phyloP scores from a whole-genome alignment of 2,329 filamentous ascomycete genomes.

The Parascedosporium putredinis region DNA sequence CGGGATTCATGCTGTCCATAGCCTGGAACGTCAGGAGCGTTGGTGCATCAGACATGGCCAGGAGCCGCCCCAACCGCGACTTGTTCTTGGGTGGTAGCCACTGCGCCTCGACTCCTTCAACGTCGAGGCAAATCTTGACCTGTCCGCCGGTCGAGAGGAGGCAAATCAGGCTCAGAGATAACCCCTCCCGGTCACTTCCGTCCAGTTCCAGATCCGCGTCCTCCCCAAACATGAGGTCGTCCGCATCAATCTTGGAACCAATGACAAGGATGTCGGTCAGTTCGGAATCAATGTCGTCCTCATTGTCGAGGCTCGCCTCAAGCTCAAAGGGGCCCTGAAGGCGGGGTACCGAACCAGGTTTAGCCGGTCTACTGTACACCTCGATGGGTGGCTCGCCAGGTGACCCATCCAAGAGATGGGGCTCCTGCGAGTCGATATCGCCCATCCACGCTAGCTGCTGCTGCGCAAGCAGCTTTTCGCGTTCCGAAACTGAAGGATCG shows the following conservation, averaged over 20 bases:
- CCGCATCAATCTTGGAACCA: constrained; percentile 49
- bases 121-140: constrained; percentile 49
- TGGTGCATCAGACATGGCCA: constrained; percentile 29
- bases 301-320: constrained; percentile 42
- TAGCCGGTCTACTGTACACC: constrained; percentile 45
- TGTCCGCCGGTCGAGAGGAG: constrained; percentile 51
- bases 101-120: constrained; percentile 53
- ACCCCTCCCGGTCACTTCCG: constrained; percentile 45
- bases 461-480: constrained; percentile 46
- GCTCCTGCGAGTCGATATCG: constrained; percentile 53
- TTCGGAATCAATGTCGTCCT: constrained; percentile 45
- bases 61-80: constrained; percentile 30
- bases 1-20: constrained; percentile 45
- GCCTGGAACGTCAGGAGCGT: constrained; percentile 51
- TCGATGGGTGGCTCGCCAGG: constrained; percentile 40
- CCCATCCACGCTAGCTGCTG: constrained; percentile 60
- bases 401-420: constrained; percentile 38
- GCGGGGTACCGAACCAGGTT: constrained; percentile 47
- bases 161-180: constrained; percentile 50
- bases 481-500: constrained; percentile 40
- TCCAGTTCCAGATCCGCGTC: constrained; percentile 51
- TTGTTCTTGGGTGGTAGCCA: constrained; percentile 51
- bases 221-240: constrained; percentile 53
- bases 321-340: constrained; percentile 54
- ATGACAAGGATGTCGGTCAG: constrained; percentile 54